These are phyloP conservation scores for Teunomyces panamensis DNA, from an alignment of 805 yeast genomes.

Conservation along the genomic window DNA sequence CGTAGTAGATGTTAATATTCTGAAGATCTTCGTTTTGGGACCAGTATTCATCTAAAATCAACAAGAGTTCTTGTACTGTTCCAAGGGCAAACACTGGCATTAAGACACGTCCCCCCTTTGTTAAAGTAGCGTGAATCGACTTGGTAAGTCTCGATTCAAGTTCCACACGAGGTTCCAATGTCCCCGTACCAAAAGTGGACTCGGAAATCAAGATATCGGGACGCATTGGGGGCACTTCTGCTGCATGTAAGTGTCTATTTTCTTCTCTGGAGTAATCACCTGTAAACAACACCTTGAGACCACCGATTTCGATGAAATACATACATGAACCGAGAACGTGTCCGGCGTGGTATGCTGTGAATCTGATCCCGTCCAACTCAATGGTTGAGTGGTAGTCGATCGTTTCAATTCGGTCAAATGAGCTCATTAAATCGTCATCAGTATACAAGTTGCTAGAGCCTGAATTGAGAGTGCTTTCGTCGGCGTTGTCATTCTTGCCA, in stretches of 20 bases:
- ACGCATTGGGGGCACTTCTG: constrained; percentile 84
- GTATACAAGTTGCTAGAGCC: constrained; percentile 62
- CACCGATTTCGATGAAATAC: constrained; percentile 94
- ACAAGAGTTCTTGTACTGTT: constrained; percentile 88
- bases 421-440: constrained; percentile 83
- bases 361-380: constrained; percentile 89
- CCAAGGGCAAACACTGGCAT: constrained; percentile 97
- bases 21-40: constrained; percentile 76
- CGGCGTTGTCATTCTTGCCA: constrained; percentile 36
- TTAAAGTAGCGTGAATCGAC: constrained; percentile 76
- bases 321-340: constrained; percentile 98
- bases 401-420: constrained; percentile 89
- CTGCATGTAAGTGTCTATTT: constrained; percentile 91
- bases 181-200: constrained; percentile 96
- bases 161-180: constrained; percentile 86
- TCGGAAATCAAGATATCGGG: constrained; percentile 93
- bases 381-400: constrained; percentile 94
- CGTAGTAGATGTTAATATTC: constrained; percentile 80
- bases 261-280: constrained; percentile 97
- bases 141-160: constrained; percentile 81
- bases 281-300: constrained; percentile 81
- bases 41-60: constrained; percentile 96
- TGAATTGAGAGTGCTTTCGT: constrained; percentile 9
- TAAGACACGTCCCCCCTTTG: constrained; percentile 86
- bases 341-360: constrained; percentile 99